Evolutionary conservation across 1,139 yeast genomes (phyloP), one percentile per base, ranked within the genome.

Genomic region (Taphrina communis): DNA sequence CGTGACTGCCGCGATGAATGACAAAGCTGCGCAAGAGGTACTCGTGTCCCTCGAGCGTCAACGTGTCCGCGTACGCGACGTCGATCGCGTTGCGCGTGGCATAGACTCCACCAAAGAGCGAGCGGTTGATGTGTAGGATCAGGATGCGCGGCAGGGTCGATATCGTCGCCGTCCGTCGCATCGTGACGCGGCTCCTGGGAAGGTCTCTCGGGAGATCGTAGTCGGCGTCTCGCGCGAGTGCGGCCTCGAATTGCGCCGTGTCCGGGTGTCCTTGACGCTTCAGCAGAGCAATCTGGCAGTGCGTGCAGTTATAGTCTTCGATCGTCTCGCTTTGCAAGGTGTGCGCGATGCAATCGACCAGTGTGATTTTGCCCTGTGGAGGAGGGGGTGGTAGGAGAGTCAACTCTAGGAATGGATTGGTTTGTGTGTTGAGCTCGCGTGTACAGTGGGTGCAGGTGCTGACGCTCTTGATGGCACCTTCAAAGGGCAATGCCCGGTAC

Each of bases 11-110:
- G 19, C 53, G 52, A n/a, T 63, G 67, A 8, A 48, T 63, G 38
- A 63, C 67, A 36, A 63, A 55, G 38, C 67, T 63, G 36, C 67
- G 67, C 55, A 63, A n/a, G 38, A 25, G 39, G 42, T 63, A 63
- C 17, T 35, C 46, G 11, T 41, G 39, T 11, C 25, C 56, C 11
- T 56, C 12, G n/a, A 55, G 17, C 7, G 31, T 35, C 55, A 55
- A 17, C 9, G 50, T 42, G 1, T 63, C 67, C 6, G 21, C 12
- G 42, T 53, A 63, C 31, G 58, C 48, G 19, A 63, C 58, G 41
- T 56, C 61, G 53, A 63, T 57, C 17, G 44, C 19, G 38, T 63
- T 63, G 21, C 67, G 53, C 25, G 67, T 63, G 11, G 67, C 67
- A 35, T 63, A 55, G 25, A 55, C 44, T 7, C 59, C 67, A 25